Conservation (phyloP, 441 rosid genomes). For the Pelargonium citronellum region DNA sequence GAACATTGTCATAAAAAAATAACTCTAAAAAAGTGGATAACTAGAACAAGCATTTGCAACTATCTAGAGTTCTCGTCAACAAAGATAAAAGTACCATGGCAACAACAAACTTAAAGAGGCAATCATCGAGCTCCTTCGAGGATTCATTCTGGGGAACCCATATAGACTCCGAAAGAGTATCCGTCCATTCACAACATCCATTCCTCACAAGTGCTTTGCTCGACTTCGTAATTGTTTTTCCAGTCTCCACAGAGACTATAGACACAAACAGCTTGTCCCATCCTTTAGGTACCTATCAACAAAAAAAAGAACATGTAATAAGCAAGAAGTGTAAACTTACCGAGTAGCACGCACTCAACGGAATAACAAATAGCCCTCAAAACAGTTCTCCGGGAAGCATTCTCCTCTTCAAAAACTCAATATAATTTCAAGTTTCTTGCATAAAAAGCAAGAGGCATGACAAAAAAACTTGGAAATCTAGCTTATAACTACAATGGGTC, state of each 20-base stretch:
- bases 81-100: constrained; percentile 33
- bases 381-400: background rate
- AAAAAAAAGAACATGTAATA: background rate
- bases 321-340: background rate
- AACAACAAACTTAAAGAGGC: constrained; percentile 43
- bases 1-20: constrained; percentile 1
- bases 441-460: background rate
- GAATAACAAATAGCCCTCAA: background rate
- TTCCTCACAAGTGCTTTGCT: constrained; percentile 37
- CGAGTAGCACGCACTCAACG: background rate
- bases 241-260: constrained; percentile 41
- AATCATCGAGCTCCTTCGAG: constrained; percentile 36
- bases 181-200: constrained; percentile 61
- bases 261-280: constrained; percentile 61
- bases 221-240: constrained; percentile 45
- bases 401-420: background rate
- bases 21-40: background rate
- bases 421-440: background rate
- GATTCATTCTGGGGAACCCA: constrained; percentile 34
- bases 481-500: too few relatives aligned
- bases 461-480: too few relatives aligned
- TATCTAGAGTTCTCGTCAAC: background rate
- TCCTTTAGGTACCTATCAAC: constrained; percentile 55
- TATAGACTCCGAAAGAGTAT: constrained; percentile 39
- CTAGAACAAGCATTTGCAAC: background rate